Percentiles rank a stretch among this genome's conserved stretches.
Conservation (phyloP, 495 filamentous ascomycete species). For the Clohesyomyces aquaticus region DNA sequence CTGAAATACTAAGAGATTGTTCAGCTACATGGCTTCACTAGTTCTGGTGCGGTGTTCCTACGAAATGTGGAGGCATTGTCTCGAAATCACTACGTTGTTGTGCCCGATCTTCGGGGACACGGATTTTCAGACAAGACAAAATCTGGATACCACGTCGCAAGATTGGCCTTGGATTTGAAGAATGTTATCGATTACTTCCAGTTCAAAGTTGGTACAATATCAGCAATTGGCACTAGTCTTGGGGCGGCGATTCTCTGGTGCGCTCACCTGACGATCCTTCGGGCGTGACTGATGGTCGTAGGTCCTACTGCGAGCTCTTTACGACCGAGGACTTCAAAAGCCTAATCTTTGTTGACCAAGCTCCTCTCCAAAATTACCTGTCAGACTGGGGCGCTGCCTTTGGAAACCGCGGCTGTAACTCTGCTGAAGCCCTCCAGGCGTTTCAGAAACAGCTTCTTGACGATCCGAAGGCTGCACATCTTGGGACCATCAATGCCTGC, state of each 20-base stretch:
- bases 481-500: background rate
- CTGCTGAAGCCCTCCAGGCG: background rate
- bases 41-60: background rate
- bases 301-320: slow-evolving; percentile 7
- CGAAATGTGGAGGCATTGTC: background rate
- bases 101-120: slow-evolving; percentile 1
- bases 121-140: background rate
- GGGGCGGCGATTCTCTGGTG: too few species aligned
- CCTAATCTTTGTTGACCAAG: slow-evolving; percentile 5
- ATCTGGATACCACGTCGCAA: slow-evolving; percentile 3
- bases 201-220: too few species aligned
- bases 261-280: too few species aligned
- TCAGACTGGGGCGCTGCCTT: background rate
- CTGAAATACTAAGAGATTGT: too few species aligned
- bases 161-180: slow-evolving; percentile 4
- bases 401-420: background rate
- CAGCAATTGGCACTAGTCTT: too few species aligned
- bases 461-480: background rate
- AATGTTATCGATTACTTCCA: background rate
- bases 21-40: slow-evolving; percentile 11
- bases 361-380: background rate
- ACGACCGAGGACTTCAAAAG: background rate
- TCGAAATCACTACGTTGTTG: background rate
- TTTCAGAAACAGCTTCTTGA: background rate
- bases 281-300: too few species aligned